phyloP scores from a whole-genome alignment of 768 basidiomycete genomes.

The Pleurotus tuber-regium region DNA sequence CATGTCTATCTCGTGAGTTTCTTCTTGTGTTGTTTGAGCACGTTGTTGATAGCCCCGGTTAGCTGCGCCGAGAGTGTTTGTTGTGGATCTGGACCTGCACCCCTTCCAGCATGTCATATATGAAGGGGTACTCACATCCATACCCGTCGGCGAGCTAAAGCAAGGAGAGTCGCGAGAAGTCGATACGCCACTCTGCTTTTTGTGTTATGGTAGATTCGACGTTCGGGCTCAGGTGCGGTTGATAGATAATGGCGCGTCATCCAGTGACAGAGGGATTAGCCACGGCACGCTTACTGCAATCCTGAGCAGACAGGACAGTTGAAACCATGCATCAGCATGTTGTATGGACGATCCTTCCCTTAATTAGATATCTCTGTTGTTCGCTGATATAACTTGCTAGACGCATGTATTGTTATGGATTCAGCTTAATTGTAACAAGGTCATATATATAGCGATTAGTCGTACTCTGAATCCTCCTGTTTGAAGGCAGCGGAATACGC shows the following conservation, averaged over 20 bases:
- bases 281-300: background rate
- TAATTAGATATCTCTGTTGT: too few relatives aligned
- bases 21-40: background rate
- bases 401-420: too few relatives aligned
- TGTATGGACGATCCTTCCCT: too few relatives aligned
- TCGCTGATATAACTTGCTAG: too few relatives aligned
- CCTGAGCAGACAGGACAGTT: background rate
- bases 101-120: constrained; percentile 65
- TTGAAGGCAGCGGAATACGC: constrained; percentile 84
- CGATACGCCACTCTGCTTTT: constrained; percentile 66
- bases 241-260: background rate
- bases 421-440: background rate
- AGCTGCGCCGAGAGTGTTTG: constrained; percentile 55
- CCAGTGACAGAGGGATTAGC: background rate
- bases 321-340: background rate
- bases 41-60: constrained; percentile 4
- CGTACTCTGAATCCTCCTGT: constrained; percentile 81
- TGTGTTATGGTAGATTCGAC: constrained; percentile 67
- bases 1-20: constrained; percentile 67
- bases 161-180: constrained; percentile 49
- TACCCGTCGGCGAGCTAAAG: constrained; percentile 63
- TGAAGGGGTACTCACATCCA: constrained; percentile 62
- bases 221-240: constrained; percentile 41
- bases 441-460: constrained; percentile 34
- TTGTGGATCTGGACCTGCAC: constrained; percentile 50